Percentiles rank a stretch among this genome's conserved stretches.
phyloP scores from a whole-genome alignment of 2,329 filamentous ascomycete species.

The Monilinia polystroma region DNA sequence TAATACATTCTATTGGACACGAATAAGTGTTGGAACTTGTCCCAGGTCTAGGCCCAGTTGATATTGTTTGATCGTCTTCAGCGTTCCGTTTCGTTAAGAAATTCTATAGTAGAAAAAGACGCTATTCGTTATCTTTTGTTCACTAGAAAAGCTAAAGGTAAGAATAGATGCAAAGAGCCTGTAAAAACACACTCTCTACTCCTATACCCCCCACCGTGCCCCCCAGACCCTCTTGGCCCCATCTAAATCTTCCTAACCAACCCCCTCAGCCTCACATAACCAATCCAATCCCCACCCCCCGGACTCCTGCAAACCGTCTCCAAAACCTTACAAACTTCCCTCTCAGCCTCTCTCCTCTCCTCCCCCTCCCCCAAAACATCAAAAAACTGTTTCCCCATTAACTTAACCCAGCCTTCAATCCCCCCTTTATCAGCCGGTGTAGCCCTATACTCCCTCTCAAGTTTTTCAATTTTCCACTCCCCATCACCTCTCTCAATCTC shows the following conservation, averaged over 20 bases:
- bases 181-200: too few species aligned
- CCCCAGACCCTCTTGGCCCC: too few species aligned
- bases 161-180: too few species aligned
- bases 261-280: conserved; percentile 55
- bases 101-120: too few species aligned
- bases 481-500: conserved; percentile 44
- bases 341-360: conserved; percentile 53
- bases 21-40: too few species aligned
- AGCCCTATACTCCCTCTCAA: conserved; percentile 64
- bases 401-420: conserved; percentile 62
- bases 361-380: conserved; percentile 47
- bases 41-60: too few species aligned
- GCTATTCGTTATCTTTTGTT: too few species aligned
- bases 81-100: too few species aligned
- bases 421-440: conserved; percentile 59
- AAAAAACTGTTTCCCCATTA: conserved; percentile 62
- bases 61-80: too few species aligned
- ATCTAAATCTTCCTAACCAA: conserved; percentile 45
- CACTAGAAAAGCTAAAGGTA: too few species aligned
- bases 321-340: conserved; percentile 55
- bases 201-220: too few species aligned
- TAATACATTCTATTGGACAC: too few species aligned
- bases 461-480: conserved; percentile 43
- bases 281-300: conserved; percentile 57
- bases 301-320: conserved; percentile 55